These are phyloP conservation scores for Exutisphaerella laricina DNA, from an alignment of 2,329 filamentous ascomycete species.

Conservation along the genomic window DNA sequence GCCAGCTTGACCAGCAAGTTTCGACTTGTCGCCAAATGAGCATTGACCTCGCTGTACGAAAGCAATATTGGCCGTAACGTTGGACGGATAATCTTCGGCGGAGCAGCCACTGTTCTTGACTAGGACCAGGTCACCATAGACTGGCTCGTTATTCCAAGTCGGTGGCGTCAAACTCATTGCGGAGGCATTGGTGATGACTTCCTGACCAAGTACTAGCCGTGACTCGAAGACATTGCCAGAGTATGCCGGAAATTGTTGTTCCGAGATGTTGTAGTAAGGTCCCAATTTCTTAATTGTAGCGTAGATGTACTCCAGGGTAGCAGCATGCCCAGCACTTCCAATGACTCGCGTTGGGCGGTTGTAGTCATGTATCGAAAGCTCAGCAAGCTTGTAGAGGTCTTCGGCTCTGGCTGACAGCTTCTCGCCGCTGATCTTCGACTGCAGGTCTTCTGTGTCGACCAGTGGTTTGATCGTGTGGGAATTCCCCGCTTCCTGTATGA, in stretches of 20 bases:
- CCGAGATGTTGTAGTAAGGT: slow-evolving; percentile 57
- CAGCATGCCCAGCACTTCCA: slow-evolving; percentile 44
- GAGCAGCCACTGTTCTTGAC: slow-evolving; percentile 59
- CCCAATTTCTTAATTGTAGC: slow-evolving; percentile 42
- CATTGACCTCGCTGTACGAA: slow-evolving; percentile 66
- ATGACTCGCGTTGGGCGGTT: slow-evolving; percentile 67
- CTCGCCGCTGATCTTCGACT: slow-evolving; percentile 51
- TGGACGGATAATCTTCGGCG: slow-evolving; percentile 57
- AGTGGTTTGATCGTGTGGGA: slow-evolving; percentile 8
- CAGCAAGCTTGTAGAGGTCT: slow-evolving; percentile 57
- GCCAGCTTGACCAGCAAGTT: slow-evolving; percentile 61
- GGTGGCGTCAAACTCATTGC: slow-evolving; percentile 39
- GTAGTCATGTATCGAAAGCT: slow-evolving; percentile 55
- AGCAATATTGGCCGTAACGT: slow-evolving; percentile 59
- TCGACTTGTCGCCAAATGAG: slow-evolving; percentile 66
- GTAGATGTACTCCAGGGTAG: slow-evolving; percentile 30
- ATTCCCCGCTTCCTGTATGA: slow-evolving; percentile 2
- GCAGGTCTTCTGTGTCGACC: slow-evolving; percentile 42
- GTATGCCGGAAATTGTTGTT: slow-evolving; percentile 35
- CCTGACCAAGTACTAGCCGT: slow-evolving; percentile 48
- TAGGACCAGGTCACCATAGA: slow-evolving; percentile 41
- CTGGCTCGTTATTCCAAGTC: slow-evolving; percentile 21
- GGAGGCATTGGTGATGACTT: slow-evolving; percentile 58
- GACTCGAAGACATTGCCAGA: slow-evolving; percentile 27
- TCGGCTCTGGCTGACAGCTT: slow-evolving; percentile 56